phyloP scores from a whole-genome alignment of 2,329 filamentous ascomycete species.

The Corniculantispora saksenae region DNA sequence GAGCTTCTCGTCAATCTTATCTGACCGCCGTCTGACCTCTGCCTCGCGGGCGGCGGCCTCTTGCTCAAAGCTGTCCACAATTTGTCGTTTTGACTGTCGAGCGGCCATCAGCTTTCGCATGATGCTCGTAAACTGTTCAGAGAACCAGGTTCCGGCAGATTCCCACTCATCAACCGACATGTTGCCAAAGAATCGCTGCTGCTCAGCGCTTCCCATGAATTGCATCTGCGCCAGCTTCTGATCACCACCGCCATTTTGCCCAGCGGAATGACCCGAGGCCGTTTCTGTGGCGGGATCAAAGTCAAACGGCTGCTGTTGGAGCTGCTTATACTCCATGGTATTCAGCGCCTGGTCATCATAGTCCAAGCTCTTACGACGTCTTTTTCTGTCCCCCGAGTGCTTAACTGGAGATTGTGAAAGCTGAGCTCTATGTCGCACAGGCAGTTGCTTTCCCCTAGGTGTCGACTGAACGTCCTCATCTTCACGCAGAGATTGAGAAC shows the following conservation, averaged over 20 bases:
- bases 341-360: constrained; percentile 59
- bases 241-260: constrained; percentile 16
- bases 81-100: constrained; percentile 50
- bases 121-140: constrained; percentile 53
- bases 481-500: background rate
- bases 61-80: constrained; percentile 53
- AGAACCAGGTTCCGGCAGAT: constrained; percentile 60
- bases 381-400: constrained; percentile 36
- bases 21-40: constrained; percentile 52
- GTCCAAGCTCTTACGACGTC: constrained; percentile 49
- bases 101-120: constrained; percentile 50
- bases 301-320: constrained; percentile 57
- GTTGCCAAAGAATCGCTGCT: constrained; percentile 52
- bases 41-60: constrained; percentile 58
- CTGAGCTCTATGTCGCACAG: constrained; percentile 28
- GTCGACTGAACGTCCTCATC: constrained; percentile 23
- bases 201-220: constrained; percentile 45
- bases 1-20: constrained; percentile 57
- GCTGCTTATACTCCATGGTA: constrained; percentile 53
- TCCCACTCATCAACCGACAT: constrained; percentile 61
- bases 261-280: constrained; percentile 36
- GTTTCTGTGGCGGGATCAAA: constrained; percentile 54
- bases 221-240: constrained; percentile 52
- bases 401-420: constrained; percentile 22
- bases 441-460: constrained; percentile 23